Evolutionary conservation across 805 yeast genomes (phyloP).

Genomic region (Saturnispora kantuleensis): DNA sequence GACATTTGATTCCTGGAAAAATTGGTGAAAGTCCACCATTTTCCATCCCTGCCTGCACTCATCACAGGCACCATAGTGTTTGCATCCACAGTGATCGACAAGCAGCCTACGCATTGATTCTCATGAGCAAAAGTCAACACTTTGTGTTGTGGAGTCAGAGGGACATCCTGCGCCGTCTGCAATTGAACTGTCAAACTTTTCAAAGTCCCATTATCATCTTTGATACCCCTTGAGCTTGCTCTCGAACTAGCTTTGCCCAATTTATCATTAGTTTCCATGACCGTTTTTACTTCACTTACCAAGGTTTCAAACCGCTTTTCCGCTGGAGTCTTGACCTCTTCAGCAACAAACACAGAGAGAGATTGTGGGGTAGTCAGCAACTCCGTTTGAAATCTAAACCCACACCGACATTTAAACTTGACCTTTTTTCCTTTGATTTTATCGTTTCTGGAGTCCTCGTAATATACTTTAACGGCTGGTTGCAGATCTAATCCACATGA

Average conservation of each 20-base stretch:
- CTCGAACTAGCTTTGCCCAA: not conserved
- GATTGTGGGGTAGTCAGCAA: not conserved
- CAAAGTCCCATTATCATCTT: too few species aligned
- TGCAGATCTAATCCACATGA: constrained; percentile 17
- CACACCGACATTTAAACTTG: not conserved
- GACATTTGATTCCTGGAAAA: too few species aligned
- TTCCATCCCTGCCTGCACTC: not conserved
- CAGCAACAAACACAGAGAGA: constrained; percentile 1
- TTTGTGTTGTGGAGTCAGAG: not conserved
- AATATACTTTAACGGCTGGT: constrained; percentile 3
- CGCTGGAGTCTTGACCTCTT: not conserved
- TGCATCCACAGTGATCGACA: not conserved
- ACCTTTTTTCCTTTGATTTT: constrained; percentile 11
- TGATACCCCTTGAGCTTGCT: too few species aligned
- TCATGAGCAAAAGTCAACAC: not conserved
- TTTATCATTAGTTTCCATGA: not conserved
- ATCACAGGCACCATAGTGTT: not conserved
- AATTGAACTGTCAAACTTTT: too few species aligned
- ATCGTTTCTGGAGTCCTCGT: not conserved
- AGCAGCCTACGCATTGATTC: not conserved
- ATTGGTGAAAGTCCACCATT: too few species aligned
- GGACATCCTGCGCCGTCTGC: too few species aligned
- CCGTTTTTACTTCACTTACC: not conserved
- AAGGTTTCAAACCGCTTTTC: not conserved
- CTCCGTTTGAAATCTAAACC: constrained; percentile 1